phyloP scores from a whole-genome alignment of 169 alveolate genomes.

The Cryptosporidium sp. region DNA sequence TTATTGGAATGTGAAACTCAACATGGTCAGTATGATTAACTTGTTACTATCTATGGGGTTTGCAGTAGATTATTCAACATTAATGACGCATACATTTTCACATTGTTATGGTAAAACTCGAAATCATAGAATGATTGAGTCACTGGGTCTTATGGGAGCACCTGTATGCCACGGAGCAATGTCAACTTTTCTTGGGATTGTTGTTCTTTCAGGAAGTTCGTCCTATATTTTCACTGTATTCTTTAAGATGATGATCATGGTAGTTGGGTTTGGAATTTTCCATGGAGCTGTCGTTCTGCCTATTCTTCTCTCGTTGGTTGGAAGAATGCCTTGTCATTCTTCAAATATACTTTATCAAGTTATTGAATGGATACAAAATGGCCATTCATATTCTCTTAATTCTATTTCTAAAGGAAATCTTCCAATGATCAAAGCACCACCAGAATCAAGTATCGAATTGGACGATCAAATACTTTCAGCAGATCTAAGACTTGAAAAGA shows the following conservation, averaged over 20 bases:
- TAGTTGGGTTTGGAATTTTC: constrained; percentile 78
- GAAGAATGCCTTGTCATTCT: constrained; percentile 71
- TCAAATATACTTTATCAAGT: constrained; percentile 22
- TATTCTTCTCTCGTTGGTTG: constrained; percentile 73
- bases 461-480: not conserved
- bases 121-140: constrained; percentile 80
- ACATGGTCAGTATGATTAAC: constrained; percentile 83
- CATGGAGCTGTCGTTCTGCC: constrained; percentile 79
- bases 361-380: constrained; percentile 40
- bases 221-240: constrained; percentile 83
- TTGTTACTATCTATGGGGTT: constrained; percentile 83
- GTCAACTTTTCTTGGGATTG: constrained; percentile 82
- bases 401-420: constrained; percentile 31
- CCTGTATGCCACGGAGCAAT: constrained; percentile 85
- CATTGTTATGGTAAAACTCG: constrained; percentile 80
- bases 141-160: constrained; percentile 83
- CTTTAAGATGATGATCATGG: constrained; percentile 85
- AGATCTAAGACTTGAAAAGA: not conserved
- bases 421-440: constrained; percentile 16
- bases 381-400: constrained; percentile 9
- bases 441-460: constrained; percentile 1
- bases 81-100: constrained; percentile 84
- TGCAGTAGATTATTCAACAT: constrained; percentile 84
- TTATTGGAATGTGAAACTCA: constrained; percentile 80
- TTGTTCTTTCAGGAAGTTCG: constrained; percentile 80